phyloP scores from a whole-genome alignment of 148 eudicot genomes.

The Euryodendron excelsum region DNA sequence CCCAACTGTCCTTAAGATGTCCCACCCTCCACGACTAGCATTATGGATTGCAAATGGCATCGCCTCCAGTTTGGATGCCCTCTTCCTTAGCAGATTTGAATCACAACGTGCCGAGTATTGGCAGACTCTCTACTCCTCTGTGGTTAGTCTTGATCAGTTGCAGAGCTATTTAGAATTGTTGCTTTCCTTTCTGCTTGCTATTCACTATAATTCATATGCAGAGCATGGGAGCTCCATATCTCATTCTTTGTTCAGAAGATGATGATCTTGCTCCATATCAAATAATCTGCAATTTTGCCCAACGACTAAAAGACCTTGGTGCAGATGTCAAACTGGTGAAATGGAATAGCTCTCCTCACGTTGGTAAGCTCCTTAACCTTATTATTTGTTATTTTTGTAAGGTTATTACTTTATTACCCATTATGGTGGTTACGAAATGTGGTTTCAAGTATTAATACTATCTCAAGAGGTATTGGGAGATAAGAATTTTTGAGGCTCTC shows the following conservation, averaged over 20 bases:
- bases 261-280: slow-evolving; percentile 85
- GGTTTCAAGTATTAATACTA: not conserved
- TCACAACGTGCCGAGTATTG: slow-evolving; percentile 90
- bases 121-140: slow-evolving; percentile 89
- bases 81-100: slow-evolving; percentile 82
- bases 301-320: slow-evolving; percentile 64
- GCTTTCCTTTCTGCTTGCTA: not conserved
- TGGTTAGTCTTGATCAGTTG: slow-evolving; percentile 48
- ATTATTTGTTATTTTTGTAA: not conserved
- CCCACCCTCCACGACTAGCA: slow-evolving; percentile 67
- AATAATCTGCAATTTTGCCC: slow-evolving; percentile 63
- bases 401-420: not conserved
- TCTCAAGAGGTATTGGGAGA: not conserved
- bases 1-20: slow-evolving; percentile 65
- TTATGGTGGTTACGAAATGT: not conserved
- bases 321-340: slow-evolving; percentile 78
- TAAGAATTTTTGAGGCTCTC: not conserved
- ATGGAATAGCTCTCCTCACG: slow-evolving; percentile 89
- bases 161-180: slow-evolving; percentile 2
- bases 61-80: slow-evolving; percentile 68
- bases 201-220: slow-evolving; percentile 25
- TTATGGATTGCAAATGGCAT: slow-evolving; percentile 68
- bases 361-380: slow-evolving; percentile 52
- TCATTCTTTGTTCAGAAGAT: slow-evolving; percentile 80
- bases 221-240: slow-evolving; percentile 84